A percentile compares a stretch with the other conserved stretches of the same genome.
phyloP scores from a whole-genome alignment of 2,329 filamentous ascomycete genomes.

The Claviceps paspali region DNA sequence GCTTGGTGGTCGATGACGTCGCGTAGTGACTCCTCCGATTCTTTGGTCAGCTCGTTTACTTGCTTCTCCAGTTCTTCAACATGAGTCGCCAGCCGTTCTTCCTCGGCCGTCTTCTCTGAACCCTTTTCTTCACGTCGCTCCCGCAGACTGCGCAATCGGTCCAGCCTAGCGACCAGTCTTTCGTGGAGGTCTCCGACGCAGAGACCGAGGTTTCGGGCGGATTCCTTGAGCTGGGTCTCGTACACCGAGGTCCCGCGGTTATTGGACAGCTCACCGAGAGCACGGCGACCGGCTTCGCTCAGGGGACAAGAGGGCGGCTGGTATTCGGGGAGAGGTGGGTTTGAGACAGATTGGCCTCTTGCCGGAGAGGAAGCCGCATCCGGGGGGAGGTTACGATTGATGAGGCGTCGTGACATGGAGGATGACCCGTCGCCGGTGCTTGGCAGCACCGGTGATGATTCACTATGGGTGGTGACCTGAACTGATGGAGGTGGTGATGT shows the following conservation, averaged over 20 bases:
- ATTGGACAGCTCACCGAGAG: constrained; percentile 27
- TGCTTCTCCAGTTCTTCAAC: constrained; percentile 22
- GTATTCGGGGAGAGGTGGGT: constrained; percentile 30
- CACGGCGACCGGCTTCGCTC: constrained; percentile 20
- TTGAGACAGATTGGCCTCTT: constrained; percentile 2
- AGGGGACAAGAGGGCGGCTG: constrained; percentile 32
- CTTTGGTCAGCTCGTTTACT: constrained; percentile 26
- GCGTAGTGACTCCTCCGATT: constrained; percentile 31
- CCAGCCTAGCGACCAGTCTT: constrained; percentile 21
- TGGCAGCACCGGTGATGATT: not conserved
- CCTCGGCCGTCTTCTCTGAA: constrained; percentile 19
- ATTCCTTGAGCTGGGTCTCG: constrained; percentile 29
- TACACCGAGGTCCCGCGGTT: constrained; percentile 26
- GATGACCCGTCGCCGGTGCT: not conserved
- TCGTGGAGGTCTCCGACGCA: constrained; percentile 36
- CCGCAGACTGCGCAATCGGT: constrained; percentile 16
- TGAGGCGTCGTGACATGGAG: constrained; percentile 20
- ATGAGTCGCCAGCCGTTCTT: constrained; percentile 23
- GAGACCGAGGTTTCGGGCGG: constrained; percentile 26
- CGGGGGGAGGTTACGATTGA: constrained; percentile 12
- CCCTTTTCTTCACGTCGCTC: constrained; percentile 23
- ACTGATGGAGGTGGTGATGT: constrained; percentile 3
- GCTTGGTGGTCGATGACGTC: constrained; percentile 32
- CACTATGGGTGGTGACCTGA: not conserved
- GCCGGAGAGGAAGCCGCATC: constrained; percentile 5